phyloP scores from a whole-genome alignment of 129 eudicot genomes.

The Rutidosis leptorrhynchoides region DNA sequence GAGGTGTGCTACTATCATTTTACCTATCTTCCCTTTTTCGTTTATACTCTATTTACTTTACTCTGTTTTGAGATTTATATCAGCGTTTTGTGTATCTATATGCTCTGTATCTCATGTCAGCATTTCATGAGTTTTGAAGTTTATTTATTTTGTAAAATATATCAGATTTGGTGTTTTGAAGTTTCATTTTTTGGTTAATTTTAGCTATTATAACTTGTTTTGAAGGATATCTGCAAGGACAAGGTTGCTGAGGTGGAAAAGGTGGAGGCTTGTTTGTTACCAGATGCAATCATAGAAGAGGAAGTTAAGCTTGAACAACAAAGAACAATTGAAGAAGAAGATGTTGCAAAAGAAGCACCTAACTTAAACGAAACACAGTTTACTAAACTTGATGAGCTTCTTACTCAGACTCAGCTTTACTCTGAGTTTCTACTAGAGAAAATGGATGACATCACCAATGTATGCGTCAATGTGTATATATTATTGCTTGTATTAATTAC shows the following conservation, averaged over 20 bases:
- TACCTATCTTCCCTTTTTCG: not conserved
- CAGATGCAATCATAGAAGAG: slow-evolving; percentile 54
- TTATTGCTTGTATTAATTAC: not conserved
- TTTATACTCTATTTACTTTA: not conserved
- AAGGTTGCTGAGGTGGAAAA: slow-evolving; percentile 51
- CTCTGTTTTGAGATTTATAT: not conserved
- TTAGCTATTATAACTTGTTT: not conserved
- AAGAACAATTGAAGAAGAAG: slow-evolving; percentile 53
- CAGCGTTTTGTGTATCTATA: not conserved
- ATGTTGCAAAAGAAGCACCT: slow-evolving; percentile 45
- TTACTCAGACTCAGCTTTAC: slow-evolving; percentile 88
- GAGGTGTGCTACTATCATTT: slow-evolving; percentile 45
- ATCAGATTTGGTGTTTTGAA: not conserved
- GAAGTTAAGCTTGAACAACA: slow-evolving; percentile 64
- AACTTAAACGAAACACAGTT: slow-evolving; percentile 63
- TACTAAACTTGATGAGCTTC: slow-evolving; percentile 84
- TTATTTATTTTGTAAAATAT: not conserved
- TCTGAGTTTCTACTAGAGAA: slow-evolving; percentile 90
- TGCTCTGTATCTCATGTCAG: not conserved
- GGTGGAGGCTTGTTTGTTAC: slow-evolving; percentile 54
- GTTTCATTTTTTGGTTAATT: not conserved
- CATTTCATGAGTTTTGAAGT: not conserved
- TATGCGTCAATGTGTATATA: slow-evolving; percentile 12
- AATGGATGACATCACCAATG: slow-evolving; percentile 85
- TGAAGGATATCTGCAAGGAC: slow-evolving; percentile 53